Evolutionary conservation across 495 filamentous ascomycete species (phyloP).

Genomic region (Penicillium herquei): DNA sequence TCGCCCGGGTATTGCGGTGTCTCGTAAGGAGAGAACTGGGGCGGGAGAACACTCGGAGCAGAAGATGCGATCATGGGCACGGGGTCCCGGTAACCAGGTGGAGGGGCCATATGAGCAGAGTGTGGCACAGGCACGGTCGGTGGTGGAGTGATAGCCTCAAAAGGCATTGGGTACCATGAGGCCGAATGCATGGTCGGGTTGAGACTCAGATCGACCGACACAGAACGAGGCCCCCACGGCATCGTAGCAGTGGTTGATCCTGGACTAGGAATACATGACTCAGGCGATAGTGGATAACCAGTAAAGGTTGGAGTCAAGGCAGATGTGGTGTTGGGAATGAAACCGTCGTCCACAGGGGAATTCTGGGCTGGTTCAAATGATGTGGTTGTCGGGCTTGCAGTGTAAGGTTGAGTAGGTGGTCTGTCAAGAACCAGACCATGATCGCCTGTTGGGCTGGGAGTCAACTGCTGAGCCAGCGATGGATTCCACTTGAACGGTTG

Average conservation of each 20-base stretch:
- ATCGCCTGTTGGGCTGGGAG: constrained; percentile 27
- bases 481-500: constrained; percentile 24
- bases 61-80: constrained; percentile 27
- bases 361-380: constrained; percentile 33
- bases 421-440: constrained; percentile 21
- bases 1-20: constrained; percentile 20
- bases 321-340: constrained; percentile 23
- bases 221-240: constrained; percentile 20
- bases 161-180: constrained; percentile 37
- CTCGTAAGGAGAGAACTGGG: constrained; percentile 13
- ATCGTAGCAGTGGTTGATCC: constrained; percentile 11
- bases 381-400: constrained; percentile 19
- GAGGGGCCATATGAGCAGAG: constrained; percentile 25
- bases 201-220: constrained; percentile 26
- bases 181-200: constrained; percentile 19
- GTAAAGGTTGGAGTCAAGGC: constrained; percentile 23
- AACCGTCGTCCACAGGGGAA: constrained; percentile 21
- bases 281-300: constrained; percentile 28
- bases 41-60: constrained; percentile 16
- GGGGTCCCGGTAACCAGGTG: constrained; percentile 23
- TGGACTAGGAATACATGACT: constrained; percentile 26
- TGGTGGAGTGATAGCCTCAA: constrained; percentile 30
- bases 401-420: constrained; percentile 12
- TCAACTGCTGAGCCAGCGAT: constrained; percentile 23
- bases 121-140: constrained; percentile 26